Evolutionary conservation across 371 early-diverging fungal genomes (phyloP), one percentile per base, ranked within the genome.

Genomic region (Mucor indicus): DNA sequence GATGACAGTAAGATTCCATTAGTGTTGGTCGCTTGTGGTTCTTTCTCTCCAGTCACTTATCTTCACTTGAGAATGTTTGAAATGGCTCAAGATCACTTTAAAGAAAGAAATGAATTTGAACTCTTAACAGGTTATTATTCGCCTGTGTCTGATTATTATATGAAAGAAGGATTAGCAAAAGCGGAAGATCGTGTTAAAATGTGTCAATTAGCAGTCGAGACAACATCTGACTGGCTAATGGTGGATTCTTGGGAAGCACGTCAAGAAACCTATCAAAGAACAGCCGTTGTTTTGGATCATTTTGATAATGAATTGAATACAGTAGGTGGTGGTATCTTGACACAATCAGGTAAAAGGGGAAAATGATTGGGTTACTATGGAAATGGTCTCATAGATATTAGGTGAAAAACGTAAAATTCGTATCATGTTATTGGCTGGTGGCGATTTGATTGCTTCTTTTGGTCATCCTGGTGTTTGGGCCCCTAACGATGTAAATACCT

Each of bases 51-150:
- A 8, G 87, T 98, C 31, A 98, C 98, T 1, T 95, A 95, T 69
- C 83, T 97, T 29, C 98, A 98, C 56, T 69, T 98, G 55, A 86
- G 98, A 55, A 95, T 98, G 92, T 96, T 98, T 79, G 95, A 97
- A 66, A 96, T 96, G 94, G 97, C 95, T 2, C 74, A 82, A 36
- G 98, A 96, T 62, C 81, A 91, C 54, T 75, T 98, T 51, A 68
- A 69, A 36, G 87, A 87, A 51, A 69, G 82, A 31, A 72, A 76
- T 19, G 75, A 81, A 24, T 96, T 87, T 63, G 93, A 97, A 61
- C 64, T 96, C 39, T 50, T 97, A 38, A 95, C 92, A 22, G 97
- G 98, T 1, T 97, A 97, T 70, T 96, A 94, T 63, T 93, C 94
- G 4, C 98, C 98, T 8, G 98, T 97, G 8, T 87, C 90, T 1